phyloP scores from a whole-genome alignment of 805 yeast genomes.

The Brettanomyces bruxellensis region DNA sequence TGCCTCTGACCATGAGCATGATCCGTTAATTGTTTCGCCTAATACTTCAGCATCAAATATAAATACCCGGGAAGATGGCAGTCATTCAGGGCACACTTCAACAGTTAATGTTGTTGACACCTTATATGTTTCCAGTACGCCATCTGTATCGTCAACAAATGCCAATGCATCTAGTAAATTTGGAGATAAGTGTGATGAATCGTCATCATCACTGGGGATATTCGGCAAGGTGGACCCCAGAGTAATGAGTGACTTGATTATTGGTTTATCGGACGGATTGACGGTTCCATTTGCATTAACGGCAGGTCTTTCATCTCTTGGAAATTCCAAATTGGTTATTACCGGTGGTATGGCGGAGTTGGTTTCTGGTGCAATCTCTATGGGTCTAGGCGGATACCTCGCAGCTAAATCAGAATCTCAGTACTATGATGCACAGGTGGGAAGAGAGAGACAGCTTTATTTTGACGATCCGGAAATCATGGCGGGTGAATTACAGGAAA shows the following conservation, averaged over 20 bases:
- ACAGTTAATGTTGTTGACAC: too few relatives aligned
- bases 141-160: too few relatives aligned
- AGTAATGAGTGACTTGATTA: slow-evolving; percentile 86
- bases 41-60: too few relatives aligned
- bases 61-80: too few relatives aligned
- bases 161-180: too few relatives aligned
- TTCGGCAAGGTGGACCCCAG: slow-evolving; percentile 71
- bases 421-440: slow-evolving; percentile 63
- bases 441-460: slow-evolving; percentile 58
- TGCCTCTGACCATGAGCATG: too few relatives aligned
- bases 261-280: slow-evolving; percentile 90
- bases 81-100: too few relatives aligned
- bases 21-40: too few relatives aligned
- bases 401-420: slow-evolving; percentile 89
- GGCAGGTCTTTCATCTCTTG: slow-evolving; percentile 88
- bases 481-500: slow-evolving; percentile 74
- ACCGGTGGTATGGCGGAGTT: slow-evolving; percentile 98
- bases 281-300: slow-evolving; percentile 99
- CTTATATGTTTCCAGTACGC: too few relatives aligned
- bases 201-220: slow-evolving; percentile 12
- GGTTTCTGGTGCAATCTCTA: slow-evolving; percentile 92
- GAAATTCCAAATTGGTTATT: slow-evolving; percentile 81
- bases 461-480: slow-evolving; percentile 56
- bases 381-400: slow-evolving; percentile 95
- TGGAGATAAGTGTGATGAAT: not conserved